These are phyloP conservation scores for Fusarium sp. DNA, from an alignment of 2,329 filamentous ascomycete genomes.

Conservation along the genomic window DNA sequence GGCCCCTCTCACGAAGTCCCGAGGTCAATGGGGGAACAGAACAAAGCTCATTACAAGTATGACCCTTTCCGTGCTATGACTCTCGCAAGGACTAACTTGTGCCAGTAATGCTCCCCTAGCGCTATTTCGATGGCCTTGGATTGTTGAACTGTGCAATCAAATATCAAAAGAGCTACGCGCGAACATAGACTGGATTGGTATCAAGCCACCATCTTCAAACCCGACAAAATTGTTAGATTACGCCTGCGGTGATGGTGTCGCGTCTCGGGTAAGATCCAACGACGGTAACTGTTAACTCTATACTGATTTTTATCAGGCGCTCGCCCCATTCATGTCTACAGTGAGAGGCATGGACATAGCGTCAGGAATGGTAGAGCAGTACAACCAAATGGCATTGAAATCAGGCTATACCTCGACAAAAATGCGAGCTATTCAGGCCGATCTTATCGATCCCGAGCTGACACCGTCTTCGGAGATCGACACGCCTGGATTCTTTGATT, in stretches of 20 bases:
- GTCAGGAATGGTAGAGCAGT: slow-evolving; percentile 44
- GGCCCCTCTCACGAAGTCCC: slow-evolving; percentile 18
- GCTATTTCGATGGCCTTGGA: slow-evolving; percentile 38
- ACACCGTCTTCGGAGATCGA: slow-evolving; percentile 33
- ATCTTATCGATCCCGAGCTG: slow-evolving; percentile 40
- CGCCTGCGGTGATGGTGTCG: slow-evolving; percentile 45
- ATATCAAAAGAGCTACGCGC: slow-evolving; percentile 38
- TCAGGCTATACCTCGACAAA: slow-evolving; percentile 33
- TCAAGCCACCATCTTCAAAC: slow-evolving; percentile 1
- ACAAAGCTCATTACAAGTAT: slow-evolving; percentile 43
- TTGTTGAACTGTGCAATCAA: slow-evolving; percentile 37
- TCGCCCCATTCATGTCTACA: slow-evolving; percentile 42
- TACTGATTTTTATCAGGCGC: slow-evolving; percentile 39
- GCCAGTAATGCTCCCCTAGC: slow-evolving; percentile 28
- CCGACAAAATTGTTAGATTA: slow-evolving; percentile 44
- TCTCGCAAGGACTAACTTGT: not conserved
- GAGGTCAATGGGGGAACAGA: slow-evolving; percentile 33
- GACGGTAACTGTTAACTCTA: accelerated
- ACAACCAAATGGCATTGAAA: slow-evolving; percentile 43
- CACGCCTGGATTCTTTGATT: slow-evolving; percentile 36
- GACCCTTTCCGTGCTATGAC: accelerated
- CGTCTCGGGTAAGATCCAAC: slow-evolving; percentile 38
- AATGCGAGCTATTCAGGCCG: slow-evolving; percentile 46
- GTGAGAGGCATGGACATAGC: slow-evolving; percentile 50
- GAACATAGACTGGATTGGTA: slow-evolving; percentile 42